Conservation (phyloP, 208 protist species). For the Acanthamoeba royreba region DNA sequence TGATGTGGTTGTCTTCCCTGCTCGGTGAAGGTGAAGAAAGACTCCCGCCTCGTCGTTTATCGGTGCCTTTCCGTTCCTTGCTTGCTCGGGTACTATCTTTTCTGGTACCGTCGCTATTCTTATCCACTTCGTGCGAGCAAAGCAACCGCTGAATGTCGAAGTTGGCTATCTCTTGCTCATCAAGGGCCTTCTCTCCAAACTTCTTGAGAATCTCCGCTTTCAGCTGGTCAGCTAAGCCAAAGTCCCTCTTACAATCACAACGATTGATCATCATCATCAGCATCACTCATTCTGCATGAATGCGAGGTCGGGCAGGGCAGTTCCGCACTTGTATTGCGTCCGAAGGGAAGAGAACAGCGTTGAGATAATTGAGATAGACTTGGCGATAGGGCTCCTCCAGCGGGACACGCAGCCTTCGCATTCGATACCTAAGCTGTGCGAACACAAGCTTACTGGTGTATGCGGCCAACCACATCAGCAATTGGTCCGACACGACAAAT, state of each 20-base stretch:
- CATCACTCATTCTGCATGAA: background rate
- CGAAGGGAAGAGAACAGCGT: background rate
- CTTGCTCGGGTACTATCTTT: too few species aligned
- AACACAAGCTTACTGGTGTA: background rate
- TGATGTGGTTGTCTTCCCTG: background rate
- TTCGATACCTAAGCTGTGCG: background rate
- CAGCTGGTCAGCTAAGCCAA: background rate
- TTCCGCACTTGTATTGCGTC: background rate
- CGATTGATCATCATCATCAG: background rate
- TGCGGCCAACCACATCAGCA: too few species aligned
- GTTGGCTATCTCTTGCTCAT: background rate
- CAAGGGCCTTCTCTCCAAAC: background rate
- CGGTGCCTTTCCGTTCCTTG: too few species aligned
- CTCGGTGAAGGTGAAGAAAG: too few species aligned
- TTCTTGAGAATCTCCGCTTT: background rate
- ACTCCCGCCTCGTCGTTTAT: too few species aligned
- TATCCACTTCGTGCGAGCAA: background rate
- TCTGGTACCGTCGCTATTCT: too few species aligned
- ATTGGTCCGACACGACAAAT: too few species aligned
- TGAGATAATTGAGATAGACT: background rate
- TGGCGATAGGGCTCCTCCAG: slow-evolving; percentile 12
- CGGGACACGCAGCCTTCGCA: background rate
- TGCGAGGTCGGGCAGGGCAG: background rate
- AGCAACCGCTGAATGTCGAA: background rate
- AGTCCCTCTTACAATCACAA: background rate